Base-by-base conservation (phyloP, 768 basidiomycete species). In the Phanerochaete sordida region DNA sequence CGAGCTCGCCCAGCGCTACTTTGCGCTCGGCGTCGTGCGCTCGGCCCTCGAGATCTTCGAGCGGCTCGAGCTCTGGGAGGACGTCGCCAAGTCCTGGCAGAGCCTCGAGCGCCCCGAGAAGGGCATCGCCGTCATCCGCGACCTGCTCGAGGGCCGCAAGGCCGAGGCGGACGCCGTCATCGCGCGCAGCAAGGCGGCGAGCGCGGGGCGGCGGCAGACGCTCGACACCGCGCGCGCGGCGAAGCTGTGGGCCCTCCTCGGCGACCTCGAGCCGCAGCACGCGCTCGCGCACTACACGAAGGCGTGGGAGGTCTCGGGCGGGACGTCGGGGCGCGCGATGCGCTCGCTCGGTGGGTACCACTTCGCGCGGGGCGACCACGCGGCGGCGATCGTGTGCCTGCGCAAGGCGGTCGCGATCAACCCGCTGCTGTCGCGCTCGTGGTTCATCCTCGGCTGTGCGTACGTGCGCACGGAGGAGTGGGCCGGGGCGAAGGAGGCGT, bases 41-140 rank as follows among this genome's bases (percentile, higher is more conserved):
- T 94, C 91, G 4, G 95, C 97, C 0, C 77, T 98, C 51, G 95
- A 91, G 72, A 95, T 98, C 57, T 98, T 94, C 69, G 90, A 93
- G 74, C 82, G 92, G 35, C 78, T 98, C 61, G 95, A 98, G 75
- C 94, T 98, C 94, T 99, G 95, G 95, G 97, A 97, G 75, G 93
- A 98, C 64, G 95, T 92, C 8, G 93, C 94, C 45, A 80, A 82
- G 62, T 98, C 96, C 73, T 92, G 90, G 79, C 86, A 87, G 61
- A 77, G 86, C 19, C 80, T 95, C 75, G 95, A 96, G 64, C 77
- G 83, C 64, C 83, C 82, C 11, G 91, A 93, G 56, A 86, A 84
- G 69, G 97, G 88, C 5, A 80, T 93, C 60, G 72, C 77, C 1
- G 84, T 99, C 70, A 93, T 98, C 39, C 82, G 83, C 24, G 94